Percentiles rank a stretch among this genome's conserved stretches.
Evolutionary conservation across 208 protist genomes (phyloP).

Genomic region (Sergeia podlipaevii): DNA sequence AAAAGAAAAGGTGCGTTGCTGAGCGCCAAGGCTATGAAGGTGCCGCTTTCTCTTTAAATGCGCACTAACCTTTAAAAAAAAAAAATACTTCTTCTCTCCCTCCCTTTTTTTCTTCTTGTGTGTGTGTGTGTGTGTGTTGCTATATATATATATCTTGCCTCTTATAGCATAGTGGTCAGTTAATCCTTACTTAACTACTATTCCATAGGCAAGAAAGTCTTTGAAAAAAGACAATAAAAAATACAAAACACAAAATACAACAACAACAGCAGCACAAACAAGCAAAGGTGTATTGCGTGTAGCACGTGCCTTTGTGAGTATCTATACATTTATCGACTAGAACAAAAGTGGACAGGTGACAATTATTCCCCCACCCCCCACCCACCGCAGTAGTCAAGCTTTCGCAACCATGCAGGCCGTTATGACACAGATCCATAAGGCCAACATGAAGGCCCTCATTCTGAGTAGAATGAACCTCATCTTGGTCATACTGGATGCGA

Average conservation of each 20-base stretch:
- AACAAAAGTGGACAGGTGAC: background rate
- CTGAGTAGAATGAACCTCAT: conserved; percentile 67
- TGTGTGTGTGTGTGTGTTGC: conserved; percentile 2
- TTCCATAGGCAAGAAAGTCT: background rate
- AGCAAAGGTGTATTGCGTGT: background rate
- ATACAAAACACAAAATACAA: background rate
- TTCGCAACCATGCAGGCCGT: conserved; percentile 63
- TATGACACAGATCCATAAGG: conserved; percentile 53
- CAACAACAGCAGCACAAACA: background rate
- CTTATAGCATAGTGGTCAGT: too few relatives aligned
- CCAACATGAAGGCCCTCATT: conserved; percentile 72
- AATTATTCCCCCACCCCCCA: background rate
- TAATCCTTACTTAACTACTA: too few relatives aligned
- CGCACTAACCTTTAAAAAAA: too few relatives aligned
- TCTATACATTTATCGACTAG: background rate
- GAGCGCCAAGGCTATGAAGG: too few relatives aligned
- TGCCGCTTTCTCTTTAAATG: too few relatives aligned
- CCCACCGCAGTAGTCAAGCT: background rate
- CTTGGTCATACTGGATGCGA: conserved; percentile 38
- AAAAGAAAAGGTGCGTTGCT: too few relatives aligned
- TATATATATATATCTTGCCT: conserved; percentile 11
- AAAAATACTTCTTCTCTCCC: background rate
- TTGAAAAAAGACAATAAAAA: background rate
- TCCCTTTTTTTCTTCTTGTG: conserved; percentile 3
- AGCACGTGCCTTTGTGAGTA: too few relatives aligned